These are phyloP conservation scores for Polytrichum commune DNA, from an alignment of 225 moss, liverwort and hornwort species.

Conservation along the genomic window DNA sequence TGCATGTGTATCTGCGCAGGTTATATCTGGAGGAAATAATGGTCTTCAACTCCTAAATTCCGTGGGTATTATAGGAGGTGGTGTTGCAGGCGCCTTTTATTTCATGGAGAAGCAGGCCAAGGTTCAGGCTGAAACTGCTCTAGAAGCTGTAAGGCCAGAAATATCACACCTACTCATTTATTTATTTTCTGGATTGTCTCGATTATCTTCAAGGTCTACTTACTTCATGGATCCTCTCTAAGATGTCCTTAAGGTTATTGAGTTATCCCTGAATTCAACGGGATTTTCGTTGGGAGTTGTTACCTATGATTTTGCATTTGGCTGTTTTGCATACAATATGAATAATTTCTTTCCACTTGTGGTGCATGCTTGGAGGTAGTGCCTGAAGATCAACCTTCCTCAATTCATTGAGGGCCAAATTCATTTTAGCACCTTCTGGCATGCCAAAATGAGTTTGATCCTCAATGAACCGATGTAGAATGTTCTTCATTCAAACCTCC, in stretches of 20 bases:
- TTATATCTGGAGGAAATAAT: slow-evolving; percentile 9
- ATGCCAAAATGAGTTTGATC: no score
- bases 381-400: no score
- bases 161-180: neutral
- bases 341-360: no score
- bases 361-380: no score
- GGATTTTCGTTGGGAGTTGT: no score
- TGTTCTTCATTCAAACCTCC: no score
- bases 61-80: slow-evolving; percentile 42
- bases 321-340: neutral
- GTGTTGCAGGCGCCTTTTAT: slow-evolving; percentile 31
- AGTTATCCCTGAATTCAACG: no score
- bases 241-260: no score
- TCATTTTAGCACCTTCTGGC: no score
- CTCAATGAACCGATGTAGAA: no score
- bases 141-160: slow-evolving; percentile 31
- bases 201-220: neutral
- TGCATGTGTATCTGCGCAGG: slow-evolving; percentile 1
- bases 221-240: neutral
- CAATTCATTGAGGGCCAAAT: no score
- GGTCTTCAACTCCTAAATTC: slow-evolving; percentile 35
- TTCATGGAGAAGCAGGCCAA: slow-evolving; percentile 48
- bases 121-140: slow-evolving; percentile 23
- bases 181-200: neutral
- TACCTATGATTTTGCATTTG: neutral